These are phyloP conservation scores for Backusella mclennaniae DNA, from an alignment of 192 early-diverging fungal genomes.

Conservation along the genomic window DNA sequence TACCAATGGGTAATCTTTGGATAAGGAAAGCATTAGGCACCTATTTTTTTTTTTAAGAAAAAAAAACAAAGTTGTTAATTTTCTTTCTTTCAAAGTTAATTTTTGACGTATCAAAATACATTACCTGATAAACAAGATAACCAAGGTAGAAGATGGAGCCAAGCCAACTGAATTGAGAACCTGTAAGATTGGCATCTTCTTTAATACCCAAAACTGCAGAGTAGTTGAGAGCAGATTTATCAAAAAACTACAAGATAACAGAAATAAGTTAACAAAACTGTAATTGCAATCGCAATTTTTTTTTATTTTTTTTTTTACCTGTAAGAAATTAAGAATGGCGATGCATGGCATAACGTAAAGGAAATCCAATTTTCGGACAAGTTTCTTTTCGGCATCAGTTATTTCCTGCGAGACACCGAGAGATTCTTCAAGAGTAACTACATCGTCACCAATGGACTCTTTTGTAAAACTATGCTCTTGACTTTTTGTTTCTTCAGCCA, in stretches of 20 bases:
- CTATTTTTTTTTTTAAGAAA: not conserved
- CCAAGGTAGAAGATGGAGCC: slow-evolving; percentile 36
- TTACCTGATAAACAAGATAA: slow-evolving; percentile 17
- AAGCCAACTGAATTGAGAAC: slow-evolving; percentile 16
- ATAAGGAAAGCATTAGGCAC: slow-evolving; percentile 21
- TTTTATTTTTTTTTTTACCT: slow-evolving; percentile 8
- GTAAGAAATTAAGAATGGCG: slow-evolving; percentile 27
- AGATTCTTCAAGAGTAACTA: slow-evolving; percentile 7
- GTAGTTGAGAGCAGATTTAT: slow-evolving; percentile 27
- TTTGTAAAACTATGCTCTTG: not conserved
- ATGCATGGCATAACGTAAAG: slow-evolving; percentile 31
- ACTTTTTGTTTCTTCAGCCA: not conserved
- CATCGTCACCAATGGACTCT: not conserved
- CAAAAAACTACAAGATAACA: slow-evolving; percentile 21
- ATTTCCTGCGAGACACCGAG: not conserved
- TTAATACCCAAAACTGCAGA: slow-evolving; percentile 20
- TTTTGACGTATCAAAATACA: not conserved
- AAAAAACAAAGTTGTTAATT: not conserved
- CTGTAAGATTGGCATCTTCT: slow-evolving; percentile 18
- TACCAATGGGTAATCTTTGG: slow-evolving; percentile 26
- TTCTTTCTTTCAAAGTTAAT: not conserved
- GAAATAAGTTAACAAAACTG: not conserved
- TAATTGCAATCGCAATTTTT: not conserved
- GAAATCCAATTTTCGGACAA: slow-evolving; percentile 19
- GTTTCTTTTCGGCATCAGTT: slow-evolving; percentile 7